These are phyloP conservation scores for Rhizophora mangle DNA, from an alignment of 345 rosid genomes.

Conservation along the genomic window DNA sequence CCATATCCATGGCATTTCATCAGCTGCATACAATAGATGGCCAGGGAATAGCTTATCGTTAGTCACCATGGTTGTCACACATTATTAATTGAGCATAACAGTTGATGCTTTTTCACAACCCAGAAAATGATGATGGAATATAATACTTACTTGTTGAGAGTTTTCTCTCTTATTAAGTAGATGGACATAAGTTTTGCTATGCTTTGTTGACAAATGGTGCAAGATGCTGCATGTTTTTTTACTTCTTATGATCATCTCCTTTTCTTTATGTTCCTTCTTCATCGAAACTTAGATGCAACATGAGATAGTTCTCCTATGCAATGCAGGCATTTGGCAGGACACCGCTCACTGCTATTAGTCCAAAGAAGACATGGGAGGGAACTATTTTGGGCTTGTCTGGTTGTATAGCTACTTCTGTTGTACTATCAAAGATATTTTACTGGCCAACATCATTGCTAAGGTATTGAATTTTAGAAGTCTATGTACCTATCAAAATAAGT, in stretches of 20 bases:
- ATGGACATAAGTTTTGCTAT: neutral
- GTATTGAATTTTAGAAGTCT: constrained; percentile 34
- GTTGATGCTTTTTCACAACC: neutral
- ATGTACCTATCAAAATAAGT: neutral
- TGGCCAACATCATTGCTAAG: constrained; percentile 85
- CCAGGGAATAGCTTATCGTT: neutral
- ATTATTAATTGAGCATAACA: neutral
- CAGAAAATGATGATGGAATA: neutral
- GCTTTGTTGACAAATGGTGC: neutral
- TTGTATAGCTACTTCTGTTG: constrained; percentile 58
- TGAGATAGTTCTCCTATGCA: constrained; percentile 15
- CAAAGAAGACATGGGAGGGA: constrained; percentile 98
- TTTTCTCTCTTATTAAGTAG: neutral
- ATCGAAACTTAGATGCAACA: neutral
- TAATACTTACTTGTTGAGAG: neutral
- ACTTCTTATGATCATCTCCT: neutral
- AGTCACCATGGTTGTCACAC: neutral
- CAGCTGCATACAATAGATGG: neutral
- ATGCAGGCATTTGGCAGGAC: constrained; percentile 85
- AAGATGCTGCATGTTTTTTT: neutral
- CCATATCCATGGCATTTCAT: neutral
- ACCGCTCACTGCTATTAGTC: constrained; percentile 74
- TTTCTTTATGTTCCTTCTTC: neutral
- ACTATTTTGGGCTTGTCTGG: constrained; percentile 75
- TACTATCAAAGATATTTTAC: constrained; percentile 53